Evolutionary conservation across 768 basidiomycete genomes (phyloP).

Genomic region (Boletus reticulatus): DNA sequence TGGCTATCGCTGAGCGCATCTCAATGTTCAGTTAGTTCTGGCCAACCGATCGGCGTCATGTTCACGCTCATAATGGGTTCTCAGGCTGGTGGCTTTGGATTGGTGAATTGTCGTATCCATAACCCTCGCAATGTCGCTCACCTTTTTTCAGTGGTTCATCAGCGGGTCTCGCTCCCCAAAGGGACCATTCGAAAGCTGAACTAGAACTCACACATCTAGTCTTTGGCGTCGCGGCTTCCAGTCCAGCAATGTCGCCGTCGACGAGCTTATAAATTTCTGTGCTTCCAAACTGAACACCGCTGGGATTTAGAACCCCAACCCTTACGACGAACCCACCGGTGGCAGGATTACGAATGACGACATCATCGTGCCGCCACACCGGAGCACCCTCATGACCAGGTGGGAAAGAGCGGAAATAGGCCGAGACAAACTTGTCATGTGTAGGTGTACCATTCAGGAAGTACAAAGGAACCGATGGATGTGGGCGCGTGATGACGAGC

Average conservation of each 20-base stretch:
- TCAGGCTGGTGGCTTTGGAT: conserved; percentile 57
- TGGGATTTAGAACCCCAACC: conserved; percentile 75
- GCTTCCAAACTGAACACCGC: conserved; percentile 79
- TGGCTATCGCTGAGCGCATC: conserved; percentile 5
- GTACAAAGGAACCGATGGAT: conserved; percentile 63
- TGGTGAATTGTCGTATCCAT: conserved; percentile 36
- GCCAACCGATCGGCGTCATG: conserved; percentile 63
- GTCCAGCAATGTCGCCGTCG: conserved; percentile 38
- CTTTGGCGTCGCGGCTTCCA: conserved; percentile 47
- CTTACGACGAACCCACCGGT: conserved; percentile 65
- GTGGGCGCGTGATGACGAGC: conserved; percentile 65
- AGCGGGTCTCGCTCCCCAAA: conserved; percentile 23
- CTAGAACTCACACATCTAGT: conserved; percentile 29
- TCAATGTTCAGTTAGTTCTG: conserved; percentile 44
- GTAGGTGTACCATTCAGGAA: conserved; percentile 63
- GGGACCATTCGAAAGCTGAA: too few relatives aligned
- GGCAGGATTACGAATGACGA: conserved; percentile 58
- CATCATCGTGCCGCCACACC: conserved; percentile 69
- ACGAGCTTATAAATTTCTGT: conserved; percentile 78
- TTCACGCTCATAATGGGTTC: conserved; percentile 64
- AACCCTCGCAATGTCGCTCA: background rate
- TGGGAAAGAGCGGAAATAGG: conserved; percentile 65
- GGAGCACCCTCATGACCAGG: conserved; percentile 41
- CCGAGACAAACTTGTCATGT: conserved; percentile 52
- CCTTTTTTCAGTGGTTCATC: conserved; percentile 39